phyloP scores from a whole-genome alignment of 108 stramenopile genomes.

The Nitzschia sp. region DNA sequence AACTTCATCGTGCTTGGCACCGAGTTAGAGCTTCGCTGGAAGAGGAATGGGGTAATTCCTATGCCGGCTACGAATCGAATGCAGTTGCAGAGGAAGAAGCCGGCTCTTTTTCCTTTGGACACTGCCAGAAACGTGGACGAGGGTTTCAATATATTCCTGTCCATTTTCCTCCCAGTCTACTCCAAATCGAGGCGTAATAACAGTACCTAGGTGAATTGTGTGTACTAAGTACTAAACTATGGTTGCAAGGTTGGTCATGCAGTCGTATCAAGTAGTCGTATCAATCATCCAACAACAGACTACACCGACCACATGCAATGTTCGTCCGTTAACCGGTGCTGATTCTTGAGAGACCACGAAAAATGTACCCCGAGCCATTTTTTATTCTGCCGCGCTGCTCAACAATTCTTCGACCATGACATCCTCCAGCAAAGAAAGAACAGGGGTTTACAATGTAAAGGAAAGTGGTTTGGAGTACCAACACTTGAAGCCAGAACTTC shows the following conservation, averaged over 20 bases:
- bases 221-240: too few relatives aligned
- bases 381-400: too few relatives aligned
- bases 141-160: constrained; percentile 6
- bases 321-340: too few relatives aligned
- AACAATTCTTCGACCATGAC: neutral
- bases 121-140: constrained; percentile 3
- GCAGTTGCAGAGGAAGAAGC: neutral
- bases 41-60: constrained; percentile 11
- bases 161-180: constrained; percentile 1
- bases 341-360: too few relatives aligned
- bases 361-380: too few relatives aligned
- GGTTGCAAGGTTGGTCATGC: too few relatives aligned
- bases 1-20: constrained; percentile 25
- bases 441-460: constrained; percentile 63
- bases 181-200: too few relatives aligned
- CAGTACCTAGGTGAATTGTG: too few relatives aligned
- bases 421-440: constrained; percentile 19
- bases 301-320: too few relatives aligned
- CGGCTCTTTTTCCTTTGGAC: constrained; percentile 2
- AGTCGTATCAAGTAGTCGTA: too few relatives aligned
- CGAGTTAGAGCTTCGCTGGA: constrained; percentile 16
- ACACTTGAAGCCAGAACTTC: constrained; percentile 39
- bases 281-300: too few relatives aligned
- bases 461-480: constrained; percentile 68
- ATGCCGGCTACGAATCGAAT: constrained; percentile 4